Percentiles rank a stretch among this genome's conserved stretches.
phyloP scores from a whole-genome alignment of 495 filamentous ascomycete species.

The Penicillium subrubescens region DNA sequence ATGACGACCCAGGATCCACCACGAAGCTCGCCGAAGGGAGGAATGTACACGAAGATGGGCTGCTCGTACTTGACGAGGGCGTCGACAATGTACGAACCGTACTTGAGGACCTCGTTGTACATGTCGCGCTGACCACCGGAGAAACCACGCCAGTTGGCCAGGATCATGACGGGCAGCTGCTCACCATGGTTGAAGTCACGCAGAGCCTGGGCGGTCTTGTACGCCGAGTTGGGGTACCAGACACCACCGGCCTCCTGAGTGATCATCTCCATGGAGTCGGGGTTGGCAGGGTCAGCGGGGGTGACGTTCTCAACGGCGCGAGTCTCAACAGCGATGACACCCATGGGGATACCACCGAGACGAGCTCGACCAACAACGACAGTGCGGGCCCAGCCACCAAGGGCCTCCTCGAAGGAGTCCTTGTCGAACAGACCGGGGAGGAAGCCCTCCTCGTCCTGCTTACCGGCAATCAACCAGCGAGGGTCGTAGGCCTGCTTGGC shows the following conservation, averaged over 20 bases:
- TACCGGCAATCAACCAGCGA: slow-evolving; percentile 88
- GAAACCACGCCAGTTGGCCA: slow-evolving; percentile 99
- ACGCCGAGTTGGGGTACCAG: slow-evolving; percentile 99
- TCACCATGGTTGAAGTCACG: slow-evolving; percentile 99
- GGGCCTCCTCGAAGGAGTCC: slow-evolving; percentile 94
- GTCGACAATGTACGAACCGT: slow-evolving; percentile 98
- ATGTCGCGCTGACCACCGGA: slow-evolving; percentile 98
- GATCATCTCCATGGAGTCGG: slow-evolving; percentile 95
- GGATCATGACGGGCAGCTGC: slow-evolving; percentile 97
- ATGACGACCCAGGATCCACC: slow-evolving; percentile 99
- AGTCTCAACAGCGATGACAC: slow-evolving; percentile 97
- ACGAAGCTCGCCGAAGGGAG: slow-evolving; percentile 93
- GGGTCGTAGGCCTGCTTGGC: slow-evolving; percentile 91
- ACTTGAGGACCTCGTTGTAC: slow-evolving; percentile 99
- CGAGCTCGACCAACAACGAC: slow-evolving; percentile 97
- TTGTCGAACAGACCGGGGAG: slow-evolving; percentile 91
- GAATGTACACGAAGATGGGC: slow-evolving; percentile 98
- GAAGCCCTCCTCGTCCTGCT: slow-evolving; percentile 86
- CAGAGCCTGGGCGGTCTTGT: slow-evolving; percentile 98
- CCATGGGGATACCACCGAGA: slow-evolving; percentile 95
- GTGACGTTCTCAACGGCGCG: slow-evolving; percentile 95
- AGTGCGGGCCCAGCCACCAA: slow-evolving; percentile 95
- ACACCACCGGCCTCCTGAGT: slow-evolving; percentile 94
- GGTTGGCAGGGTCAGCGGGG: slow-evolving; percentile 97
- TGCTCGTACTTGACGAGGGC: slow-evolving; percentile 98